Conservation (phyloP, 1,284 basidiomycete genomes). For the Ganoderma lucidum region DNA sequence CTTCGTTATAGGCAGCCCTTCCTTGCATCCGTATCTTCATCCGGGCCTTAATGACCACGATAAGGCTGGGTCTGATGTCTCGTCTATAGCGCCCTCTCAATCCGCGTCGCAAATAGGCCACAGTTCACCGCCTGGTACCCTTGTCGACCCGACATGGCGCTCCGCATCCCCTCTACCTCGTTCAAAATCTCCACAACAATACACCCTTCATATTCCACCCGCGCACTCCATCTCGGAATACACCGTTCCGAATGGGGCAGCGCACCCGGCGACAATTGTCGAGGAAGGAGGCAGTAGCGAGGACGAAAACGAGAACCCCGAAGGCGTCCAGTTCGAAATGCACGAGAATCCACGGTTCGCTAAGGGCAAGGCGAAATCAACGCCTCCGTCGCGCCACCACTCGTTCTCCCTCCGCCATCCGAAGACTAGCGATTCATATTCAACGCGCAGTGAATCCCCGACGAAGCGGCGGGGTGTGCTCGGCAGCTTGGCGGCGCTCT, state of each 20-base stretch:
- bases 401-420: conserved; percentile 31
- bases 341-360: conserved; percentile 68
- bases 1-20: conserved; percentile 26
- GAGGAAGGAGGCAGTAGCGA: conserved; percentile 43
- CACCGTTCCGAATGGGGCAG: conserved; percentile 46
- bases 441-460: conserved; percentile 25
- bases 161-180: conserved; percentile 14
- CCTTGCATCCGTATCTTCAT: conserved; percentile 28
- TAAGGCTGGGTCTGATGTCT: conserved; percentile 43
- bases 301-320: conserved; percentile 45
- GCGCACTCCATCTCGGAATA: conserved; percentile 64
- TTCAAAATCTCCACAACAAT: conserved; percentile 27
- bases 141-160: conserved; percentile 20
- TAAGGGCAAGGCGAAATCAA: conserved; percentile 26
- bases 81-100: conserved; percentile 52
- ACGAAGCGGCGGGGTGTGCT: conserved; percentile 37
- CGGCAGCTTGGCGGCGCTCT: conserved; percentile 40
- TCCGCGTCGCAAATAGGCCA: conserved; percentile 50
- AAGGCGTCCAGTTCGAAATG: conserved; percentile 47
- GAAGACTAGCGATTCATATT: conserved; percentile 18
- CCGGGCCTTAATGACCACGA: conserved; percentile 36
- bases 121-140: conserved; percentile 11
- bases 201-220: conserved; percentile 54
- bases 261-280: conserved; percentile 54
- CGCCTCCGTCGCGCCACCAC: conserved; percentile 17